These are phyloP conservation scores for Whalleya microplaca DNA, from an alignment of 2,329 filamentous ascomycete genomes.

Conservation along the genomic window DNA sequence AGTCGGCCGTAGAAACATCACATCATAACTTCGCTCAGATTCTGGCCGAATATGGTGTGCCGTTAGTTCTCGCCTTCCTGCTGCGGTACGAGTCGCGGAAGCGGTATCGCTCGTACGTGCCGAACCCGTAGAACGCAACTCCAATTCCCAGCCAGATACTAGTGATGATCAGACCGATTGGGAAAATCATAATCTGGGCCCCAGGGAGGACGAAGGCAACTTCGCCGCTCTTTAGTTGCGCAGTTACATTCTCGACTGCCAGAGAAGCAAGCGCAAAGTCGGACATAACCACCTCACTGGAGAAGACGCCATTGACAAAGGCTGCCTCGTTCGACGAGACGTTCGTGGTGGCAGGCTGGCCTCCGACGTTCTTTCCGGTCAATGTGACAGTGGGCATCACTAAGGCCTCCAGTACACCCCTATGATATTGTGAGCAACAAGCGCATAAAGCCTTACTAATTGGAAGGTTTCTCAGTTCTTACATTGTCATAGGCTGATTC, in stretches of 20 bases:
- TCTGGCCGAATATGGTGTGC: slow-evolving; percentile 38
- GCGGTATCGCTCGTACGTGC: slow-evolving; percentile 68
- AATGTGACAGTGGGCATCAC: slow-evolving; percentile 72
- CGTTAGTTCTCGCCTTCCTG: slow-evolving; percentile 46
- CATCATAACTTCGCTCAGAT: slow-evolving; percentile 18
- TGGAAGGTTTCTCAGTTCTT: slow-evolving; percentile 39
- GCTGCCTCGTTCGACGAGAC: slow-evolving; percentile 72
- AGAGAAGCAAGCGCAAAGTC: slow-evolving; percentile 51
- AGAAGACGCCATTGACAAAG: slow-evolving; percentile 74
- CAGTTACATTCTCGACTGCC: slow-evolving; percentile 52
- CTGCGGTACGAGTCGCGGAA: slow-evolving; percentile 67
- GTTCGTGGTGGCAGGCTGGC: slow-evolving; percentile 60
- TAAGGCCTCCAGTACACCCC: slow-evolving; percentile 62
- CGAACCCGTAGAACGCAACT: slow-evolving; percentile 60
- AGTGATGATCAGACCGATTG: slow-evolving; percentile 70
- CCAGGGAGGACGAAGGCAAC: slow-evolving; percentile 72
- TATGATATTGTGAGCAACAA: slow-evolving; percentile 11
- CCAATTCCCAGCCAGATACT: slow-evolving; percentile 64
- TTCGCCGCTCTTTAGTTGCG: slow-evolving; percentile 52
- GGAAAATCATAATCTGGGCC: slow-evolving; percentile 69
- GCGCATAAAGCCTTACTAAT: background rate
- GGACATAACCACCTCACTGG: slow-evolving; percentile 58
- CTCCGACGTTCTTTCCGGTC: slow-evolving; percentile 56
- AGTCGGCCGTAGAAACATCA: slow-evolving; percentile 6
- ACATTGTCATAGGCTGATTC: slow-evolving; percentile 62